Percentiles rank a stretch among this genome's conserved stretches.
phyloP scores from a whole-genome alignment of 495 filamentous ascomycete genomes.

The Lasiosphaeris hirsuta region DNA sequence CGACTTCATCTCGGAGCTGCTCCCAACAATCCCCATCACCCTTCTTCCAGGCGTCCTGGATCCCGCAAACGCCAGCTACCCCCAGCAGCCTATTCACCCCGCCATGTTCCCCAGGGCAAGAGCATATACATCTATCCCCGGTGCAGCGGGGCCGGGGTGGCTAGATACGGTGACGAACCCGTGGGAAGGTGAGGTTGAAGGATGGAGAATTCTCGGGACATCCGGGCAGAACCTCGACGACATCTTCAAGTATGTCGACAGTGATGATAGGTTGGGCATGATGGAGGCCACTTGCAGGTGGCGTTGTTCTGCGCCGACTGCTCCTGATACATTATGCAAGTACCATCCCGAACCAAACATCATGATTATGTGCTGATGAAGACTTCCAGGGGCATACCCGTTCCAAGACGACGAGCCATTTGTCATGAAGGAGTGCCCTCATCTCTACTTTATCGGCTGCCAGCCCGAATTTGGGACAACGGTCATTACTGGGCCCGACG shows the following conservation, averaged over 20 bases:
- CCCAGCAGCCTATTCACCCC: conserved; percentile 78
- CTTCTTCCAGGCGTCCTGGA: conserved; percentile 72
- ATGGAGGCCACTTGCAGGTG: conserved; percentile 91
- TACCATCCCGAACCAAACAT: conserved; percentile 5
- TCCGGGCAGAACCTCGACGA: conserved; percentile 93
- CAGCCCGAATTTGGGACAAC: conserved; percentile 79
- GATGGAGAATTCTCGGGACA: conserved; percentile 77
- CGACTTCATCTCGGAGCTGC: conserved; percentile 70
- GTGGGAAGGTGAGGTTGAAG: conserved; percentile 84
- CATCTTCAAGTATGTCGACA: conserved; percentile 81
- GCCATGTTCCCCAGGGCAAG: conserved; percentile 77
- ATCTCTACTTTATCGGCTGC: conserved; percentile 86
- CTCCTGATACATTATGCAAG: conserved; percentile 94
- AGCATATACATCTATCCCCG: conserved; percentile 56
- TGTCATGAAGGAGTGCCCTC: conserved; percentile 75
- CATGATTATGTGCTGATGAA: conserved; percentile 12
- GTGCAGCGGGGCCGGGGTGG: conserved; percentile 58
- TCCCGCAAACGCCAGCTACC: conserved; percentile 75
- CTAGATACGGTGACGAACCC: conserved; percentile 92
- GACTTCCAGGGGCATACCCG: conserved; percentile 79
- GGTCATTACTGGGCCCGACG: conserved; percentile 57
- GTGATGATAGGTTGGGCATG: conserved; percentile 71
- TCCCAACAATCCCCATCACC: conserved; percentile 79
- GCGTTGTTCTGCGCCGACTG: conserved; percentile 89
- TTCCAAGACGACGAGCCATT: conserved; percentile 91